Base-by-base conservation (phyloP, 2,329 filamentous ascomycete genomes). In the Cytospora paraplurivora region DNA sequence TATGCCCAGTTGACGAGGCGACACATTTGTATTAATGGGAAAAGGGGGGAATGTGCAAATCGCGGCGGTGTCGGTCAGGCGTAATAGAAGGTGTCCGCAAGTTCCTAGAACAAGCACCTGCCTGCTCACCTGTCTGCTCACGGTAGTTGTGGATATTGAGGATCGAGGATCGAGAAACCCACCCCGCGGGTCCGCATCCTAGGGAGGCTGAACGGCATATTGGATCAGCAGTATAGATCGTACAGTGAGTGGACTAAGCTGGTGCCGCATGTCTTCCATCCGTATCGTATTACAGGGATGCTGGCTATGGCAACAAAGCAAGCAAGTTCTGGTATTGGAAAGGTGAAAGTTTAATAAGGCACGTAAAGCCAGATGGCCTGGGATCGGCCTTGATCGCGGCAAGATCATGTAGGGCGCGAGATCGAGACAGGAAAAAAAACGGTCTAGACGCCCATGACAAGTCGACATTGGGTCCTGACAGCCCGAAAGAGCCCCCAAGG, bases 101-200 rank as follows among this genome's bases (percentile, higher is more conserved):
- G 15, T 17, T 55, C 33, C 32, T 8, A 27, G 15, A 60, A 4
- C 32, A 54, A n/a, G n/a, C 19, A 56, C 27, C 33, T 51, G 34
- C 7, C 53, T 52, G 59, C 52, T 60, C 59, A 38, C 27, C 27
- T 27, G 27, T 27, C 27, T 27, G 27, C 27, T 27, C 8, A 38
- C 7, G 21, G n/a, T 21, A 59, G 56, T 58, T 33, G 47, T 59
- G 59, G 19, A 52, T 56, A 32, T 53, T 77, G 59, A 57, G 38
- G 17, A 44, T 44, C 10, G n/a, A 47, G 7, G 37, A 66, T 58
- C 56, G 62, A 59, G 62, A 63, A 33, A 72, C 44, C n/a, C 47
- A 33, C 34, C 38, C 27, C 19, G 32, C 4, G 37, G n/a, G 37
- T 21, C 52, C 59, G 59, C 52, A 50, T 50, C 33, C n/a, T 44